Evolutionary conservation across 176 grass and related monocot genomes (phyloP), one percentile per base, ranked within the genome.

Genomic region (Dendrocalamus sinicus): DNA sequence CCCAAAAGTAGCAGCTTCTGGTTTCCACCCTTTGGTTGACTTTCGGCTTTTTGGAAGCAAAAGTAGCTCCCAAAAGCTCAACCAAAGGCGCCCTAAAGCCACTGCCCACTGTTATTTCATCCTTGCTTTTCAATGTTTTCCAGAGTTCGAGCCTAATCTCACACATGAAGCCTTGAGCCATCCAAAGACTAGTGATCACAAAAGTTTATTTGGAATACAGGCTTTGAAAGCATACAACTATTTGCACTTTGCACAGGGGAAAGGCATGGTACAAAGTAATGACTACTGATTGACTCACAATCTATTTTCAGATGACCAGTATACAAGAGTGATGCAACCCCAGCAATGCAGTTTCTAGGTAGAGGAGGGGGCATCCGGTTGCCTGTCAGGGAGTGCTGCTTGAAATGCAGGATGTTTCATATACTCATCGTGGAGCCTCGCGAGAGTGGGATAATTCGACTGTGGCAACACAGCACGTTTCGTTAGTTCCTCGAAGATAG

Each of bases 331-430:
- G n/a, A 54, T 23, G 32, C 22, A 47, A 53, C 63, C 5, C 8
- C 60, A 65, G 6, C 52, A 17, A 8, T 20, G 52, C 44, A 46
- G 17, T 81, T 83, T 41, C 81, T 89, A 93, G 71, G 69, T 64
- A 57, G 89, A 80, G 17, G 85, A 67, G 77, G 90, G 90, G 22
- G 95, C 88, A 44, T 97, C 95, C 22, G 95, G 95, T 76, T 97
- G 95, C 73, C 50, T 85, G 39, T 81, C 72, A 81, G 95, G 95
- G 22, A 89, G 88, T 3, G 95, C 95, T 64, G 92, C 90, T 89
- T 88, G 74, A 76, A 97, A 97, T n/a, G 90, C 86, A 44, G 95
- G 92, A 54, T 91, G 84, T 83, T 84, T 75, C 62, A 73, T 87
- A 71, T 97, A 97, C 55, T 85, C 90, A 9, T 85, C 73, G 6